These are phyloP conservation scores for Verticillium albo-atrum DNA, from an alignment of 2,329 filamentous ascomycete genomes.

Conservation along the genomic window DNA sequence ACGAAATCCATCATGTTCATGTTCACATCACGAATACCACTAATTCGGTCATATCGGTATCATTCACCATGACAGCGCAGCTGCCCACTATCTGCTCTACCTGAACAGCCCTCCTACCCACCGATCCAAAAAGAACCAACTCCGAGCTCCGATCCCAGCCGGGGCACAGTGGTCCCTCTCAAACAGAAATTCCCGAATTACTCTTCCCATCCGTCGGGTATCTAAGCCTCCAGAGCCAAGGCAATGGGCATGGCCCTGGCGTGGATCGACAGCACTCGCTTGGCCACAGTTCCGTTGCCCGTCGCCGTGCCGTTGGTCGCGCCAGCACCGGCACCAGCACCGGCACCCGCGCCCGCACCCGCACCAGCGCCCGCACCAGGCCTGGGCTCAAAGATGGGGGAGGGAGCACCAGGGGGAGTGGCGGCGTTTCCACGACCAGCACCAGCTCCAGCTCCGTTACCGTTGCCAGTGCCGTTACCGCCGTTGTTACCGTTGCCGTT, in stretches of 20 bases:
- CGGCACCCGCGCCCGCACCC: background rate
- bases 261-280: background rate
- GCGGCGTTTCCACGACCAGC: background rate
- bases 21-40: background rate
- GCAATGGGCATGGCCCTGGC: background rate
- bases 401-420: background rate
- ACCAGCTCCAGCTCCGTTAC: background rate
- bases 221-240: background rate
- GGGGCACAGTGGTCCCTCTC: background rate
- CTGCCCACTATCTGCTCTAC: background rate
- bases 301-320: background rate
- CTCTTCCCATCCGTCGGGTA: background rate
- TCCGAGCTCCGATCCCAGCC: background rate
- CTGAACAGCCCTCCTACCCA: background rate
- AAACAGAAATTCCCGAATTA: background rate
- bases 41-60: background rate
- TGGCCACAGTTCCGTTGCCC: background rate
- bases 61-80: background rate
- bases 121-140: background rate
- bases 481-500: background rate
- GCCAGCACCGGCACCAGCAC: background rate
- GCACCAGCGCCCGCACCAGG: background rate
- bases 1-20: background rate
- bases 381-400: background rate
- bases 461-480: background rate